phyloP scores from a whole-genome alignment of 495 filamentous ascomycete genomes.

The Podospora pseudocomata region DNA sequence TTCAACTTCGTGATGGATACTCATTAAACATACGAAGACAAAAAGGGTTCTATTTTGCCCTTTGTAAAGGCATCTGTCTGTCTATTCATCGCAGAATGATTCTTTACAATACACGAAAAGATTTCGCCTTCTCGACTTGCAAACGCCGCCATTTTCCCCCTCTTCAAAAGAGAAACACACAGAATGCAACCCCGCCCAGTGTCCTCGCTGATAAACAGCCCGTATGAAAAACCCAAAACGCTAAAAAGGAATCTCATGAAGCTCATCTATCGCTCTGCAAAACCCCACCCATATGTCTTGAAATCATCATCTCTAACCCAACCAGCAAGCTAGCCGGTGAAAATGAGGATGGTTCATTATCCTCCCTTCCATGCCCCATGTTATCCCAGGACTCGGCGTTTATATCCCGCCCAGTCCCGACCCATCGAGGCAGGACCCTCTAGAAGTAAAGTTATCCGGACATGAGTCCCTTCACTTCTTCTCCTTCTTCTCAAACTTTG shows the following conservation, averaged over 20 bases:
- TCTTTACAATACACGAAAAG: background rate
- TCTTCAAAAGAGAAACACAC: background rate
- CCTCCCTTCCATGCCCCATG: background rate
- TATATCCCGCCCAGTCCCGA: background rate
- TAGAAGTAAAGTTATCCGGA: background rate
- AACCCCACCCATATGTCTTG: background rate
- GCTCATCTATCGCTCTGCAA: background rate
- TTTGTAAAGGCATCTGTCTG: background rate
- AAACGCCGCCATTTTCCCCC: background rate
- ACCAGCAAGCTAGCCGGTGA: background rate
- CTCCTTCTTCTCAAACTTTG: conserved; percentile 71
- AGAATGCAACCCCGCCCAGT: background rate
- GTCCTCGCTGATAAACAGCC: background rate
- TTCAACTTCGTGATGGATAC: background rate
- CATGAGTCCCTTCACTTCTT: conserved; percentile 25
- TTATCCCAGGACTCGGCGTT: background rate
- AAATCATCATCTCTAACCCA: background rate
- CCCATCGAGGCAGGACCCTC: background rate
- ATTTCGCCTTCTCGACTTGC: background rate
- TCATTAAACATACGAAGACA: background rate
- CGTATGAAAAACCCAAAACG: background rate
- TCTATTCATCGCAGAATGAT: background rate
- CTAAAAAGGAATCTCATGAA: background rate
- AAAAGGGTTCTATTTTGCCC: background rate
- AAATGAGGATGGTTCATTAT: background rate